phyloP scores from a whole-genome alignment of 768 basidiomycete species.

The Galerina sulciceps region DNA sequence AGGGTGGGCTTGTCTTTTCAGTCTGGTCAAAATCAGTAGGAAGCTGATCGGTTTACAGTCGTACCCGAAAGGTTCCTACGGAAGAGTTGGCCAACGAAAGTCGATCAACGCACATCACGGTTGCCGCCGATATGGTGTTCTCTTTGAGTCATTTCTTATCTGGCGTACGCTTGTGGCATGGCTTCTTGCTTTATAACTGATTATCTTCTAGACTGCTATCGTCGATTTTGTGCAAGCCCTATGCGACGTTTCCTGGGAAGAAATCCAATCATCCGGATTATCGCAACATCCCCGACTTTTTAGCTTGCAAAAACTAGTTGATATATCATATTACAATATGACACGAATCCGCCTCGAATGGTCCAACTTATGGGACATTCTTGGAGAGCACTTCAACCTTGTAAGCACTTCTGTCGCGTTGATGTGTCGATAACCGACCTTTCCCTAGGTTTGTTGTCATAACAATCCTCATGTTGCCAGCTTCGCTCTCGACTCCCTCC shows the following conservation, averaged over 20 bases:
- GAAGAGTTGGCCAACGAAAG: constrained; percentile 98
- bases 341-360: constrained; percentile 96
- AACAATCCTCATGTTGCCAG: constrained; percentile 96
- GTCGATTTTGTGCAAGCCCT: constrained; percentile 97
- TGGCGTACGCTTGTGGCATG: constrained; percentile 67
- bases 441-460: constrained; percentile 90
- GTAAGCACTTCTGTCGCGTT: constrained; percentile 43
- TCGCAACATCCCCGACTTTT: constrained; percentile 95
- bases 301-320: constrained; percentile 96
- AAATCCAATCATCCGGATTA: constrained; percentile 95
- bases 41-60: constrained; percentile 32
- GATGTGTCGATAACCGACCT: background rate
- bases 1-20: constrained; percentile 57
- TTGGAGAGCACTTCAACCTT: constrained; percentile 99
- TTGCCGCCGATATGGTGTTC: constrained; percentile 99
- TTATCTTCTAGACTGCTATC: constrained; percentile 76
- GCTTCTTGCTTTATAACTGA: constrained; percentile 2
- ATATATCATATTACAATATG: constrained; percentile 99
- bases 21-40: background rate
- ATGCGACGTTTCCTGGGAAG: constrained; percentile 98
- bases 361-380: constrained; percentile 96
- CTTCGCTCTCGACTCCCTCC: constrained; percentile 94
- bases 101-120: constrained; percentile 96
- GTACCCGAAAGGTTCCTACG: constrained; percentile 68
- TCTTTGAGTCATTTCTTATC: constrained; percentile 93